Evolutionary conservation across 768 basidiomycete species (phyloP), one percentile per base, ranked within the genome.

Genomic region (Podaxis sp.): DNA sequence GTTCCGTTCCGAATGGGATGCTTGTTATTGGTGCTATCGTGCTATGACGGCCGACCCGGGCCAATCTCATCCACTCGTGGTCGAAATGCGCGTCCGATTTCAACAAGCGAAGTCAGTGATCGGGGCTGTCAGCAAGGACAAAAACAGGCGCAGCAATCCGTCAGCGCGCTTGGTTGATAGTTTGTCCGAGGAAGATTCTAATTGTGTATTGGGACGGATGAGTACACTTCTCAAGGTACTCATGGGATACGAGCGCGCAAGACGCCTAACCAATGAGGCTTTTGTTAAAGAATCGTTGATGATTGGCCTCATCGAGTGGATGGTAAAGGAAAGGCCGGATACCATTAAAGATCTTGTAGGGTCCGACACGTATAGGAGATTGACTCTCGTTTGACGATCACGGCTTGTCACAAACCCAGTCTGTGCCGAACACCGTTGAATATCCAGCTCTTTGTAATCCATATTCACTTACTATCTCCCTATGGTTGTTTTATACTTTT

Each of bases 1-100:
- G 7, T 60, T 52, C 24, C 49, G 38, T 2, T 51, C 59, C 13
- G 59, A 60, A n/a, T 60, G 59, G 59, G 51, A 60, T 22, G 48
- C 49, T 6, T 36, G 33, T n/a, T 60, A 52, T 28, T 52, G 36
- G 59, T 60, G 48, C 7, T 59, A 59, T 24, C 17, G 28, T 8
- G 12, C 33, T 9, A 52, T 52, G 49, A 52, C 59, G n/a, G 59
- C 49, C n/a, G 51, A 60, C n/a, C 49, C 51, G 4, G 36, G 33
- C 15, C 60, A 61, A 46, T 33, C 52, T 15, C 52, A 61, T 46
- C 52, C 52, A 6, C 60, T 61, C 44, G 52, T 44, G 26, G 7
- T 28, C 19, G 52, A 44, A n/a, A 54, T 46, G 52, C 60, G 40
- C 19, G 9, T 40, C 8, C 33, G 59, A 11, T 22, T 52, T 7